Evolutionary conservation across 2,329 filamentous ascomycete genomes (phyloP), one percentile per base, ranked within the genome.

Genomic region (Alternaria sp.): DNA sequence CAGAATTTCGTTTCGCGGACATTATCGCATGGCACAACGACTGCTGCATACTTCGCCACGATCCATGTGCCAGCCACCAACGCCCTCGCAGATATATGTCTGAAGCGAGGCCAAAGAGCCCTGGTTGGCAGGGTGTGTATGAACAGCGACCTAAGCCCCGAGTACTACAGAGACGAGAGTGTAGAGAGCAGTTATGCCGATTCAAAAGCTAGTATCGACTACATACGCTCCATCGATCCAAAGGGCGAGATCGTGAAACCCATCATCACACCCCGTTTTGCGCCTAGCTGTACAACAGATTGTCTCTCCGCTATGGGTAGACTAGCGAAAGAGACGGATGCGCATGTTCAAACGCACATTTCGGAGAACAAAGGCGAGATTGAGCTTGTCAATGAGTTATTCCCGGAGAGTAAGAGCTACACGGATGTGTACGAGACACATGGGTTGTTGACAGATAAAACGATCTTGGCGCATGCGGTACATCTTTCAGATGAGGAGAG

Each of bases 101-200:
- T 92, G n/a, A 75, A 81, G 0, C 82, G 87, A 26, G 95, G 95
- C 44, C 95, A 99, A 80, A 86, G 95, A 54, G 95, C 95, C 7
- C 91, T 98, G 66, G 87, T 99, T 41, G 95, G 95, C 32, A 86
- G 95, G 41, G 92, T 96, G n/a, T 97, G 94, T 82, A 98, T 99
- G 95, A 93, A 98, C 77, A 68, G 66, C 42, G 85, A 86, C 30
- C 77, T 91, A 5, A 89, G 88, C 38, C 94, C 94, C 0, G 84
- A 86, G 1, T 91, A 90, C 81, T 98, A 98, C 81, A 85, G 88
- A 22, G 95, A 99, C 75, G 86, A 86, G 58, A 88, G 86, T 16
- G 79, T 88, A 0, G 85, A 86, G 2, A 81, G 84, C 24, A 85
- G 88, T 0, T 88, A 96, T 51, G 80, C 81, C 2, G 77, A 77